Evolutionary conservation across 2,329 filamentous ascomycete species (phyloP), one percentile per base, ranked within the genome.

Genomic region (Talaromyces sp.): DNA sequence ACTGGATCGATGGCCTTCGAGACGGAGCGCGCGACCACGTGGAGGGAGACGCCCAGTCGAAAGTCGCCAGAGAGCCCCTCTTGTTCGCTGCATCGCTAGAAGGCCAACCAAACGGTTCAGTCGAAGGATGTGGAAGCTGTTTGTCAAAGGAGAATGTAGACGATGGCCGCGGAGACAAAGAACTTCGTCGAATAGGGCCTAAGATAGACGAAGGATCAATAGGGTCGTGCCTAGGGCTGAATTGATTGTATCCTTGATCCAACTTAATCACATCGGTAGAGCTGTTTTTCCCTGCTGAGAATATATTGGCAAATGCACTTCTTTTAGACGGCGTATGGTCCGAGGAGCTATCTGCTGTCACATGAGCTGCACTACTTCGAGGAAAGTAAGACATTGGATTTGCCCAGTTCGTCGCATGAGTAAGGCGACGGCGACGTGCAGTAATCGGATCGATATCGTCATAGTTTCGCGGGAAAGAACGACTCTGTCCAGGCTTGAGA

Each of bases 21-120:
- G 91, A 96, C 7, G 88, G 86, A 65, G 85, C 88, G 39, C 89
- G 79, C 5, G 89, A 89, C 87, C 88, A 94, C 1, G 88, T 76
- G 65, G 71, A 80, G 13, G 76, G 72, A 1, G 75, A 74, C 21
- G 77, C 76, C 81, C 81, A 84, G 58, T 82, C 79, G 17, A 80
- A 73, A 56, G 54, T 35, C 3, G 75, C 80, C 7, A 83, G 71
- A 13, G 80, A 81, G 60, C 79, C 78, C 53, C 80, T 76, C 51
- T 84, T 80, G 56, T 78, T 82, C 50, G 72, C n/a, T n/a, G n/a
- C 72, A 36, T 80, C 76, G 2, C 78, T 66, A 1, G 75, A 74
- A 1, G 81, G 80, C 70, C 86, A 88, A 74, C 88, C 90, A 61
- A 91, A 89, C 22, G 87, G 88, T 61, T 94, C 90, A 1, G 88